These are phyloP conservation scores for Ophiostoma sp. DNA, from an alignment of 2,329 filamentous ascomycete genomes.

Conservation along the genomic window DNA sequence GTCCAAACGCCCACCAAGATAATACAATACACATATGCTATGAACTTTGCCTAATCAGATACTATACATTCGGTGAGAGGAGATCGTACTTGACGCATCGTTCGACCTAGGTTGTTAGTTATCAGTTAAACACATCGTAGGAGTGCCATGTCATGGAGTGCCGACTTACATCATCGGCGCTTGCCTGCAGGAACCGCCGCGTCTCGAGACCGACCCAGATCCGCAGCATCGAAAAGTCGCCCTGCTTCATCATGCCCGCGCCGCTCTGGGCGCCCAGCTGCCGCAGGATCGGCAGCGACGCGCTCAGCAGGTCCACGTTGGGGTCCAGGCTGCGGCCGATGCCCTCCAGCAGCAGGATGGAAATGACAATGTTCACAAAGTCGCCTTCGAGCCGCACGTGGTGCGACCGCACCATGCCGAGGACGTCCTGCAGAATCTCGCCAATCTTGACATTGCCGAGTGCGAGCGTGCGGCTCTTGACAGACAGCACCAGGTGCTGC, in stretches of 20 bases:
- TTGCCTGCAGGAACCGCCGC: conserved; percentile 81
- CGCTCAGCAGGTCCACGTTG: conserved; percentile 75
- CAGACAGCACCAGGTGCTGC: conserved; percentile 88
- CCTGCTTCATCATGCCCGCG: conserved; percentile 61
- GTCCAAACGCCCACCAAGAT: neutral
- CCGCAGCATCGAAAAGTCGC: conserved; percentile 78
- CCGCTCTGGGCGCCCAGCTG: conserved; percentile 77
- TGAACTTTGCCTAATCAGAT: neutral
- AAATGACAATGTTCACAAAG: conserved; percentile 97
- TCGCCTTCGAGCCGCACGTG: conserved; percentile 94
- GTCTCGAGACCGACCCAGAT: conserved; percentile 91
- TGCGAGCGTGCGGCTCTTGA: conserved; percentile 86
- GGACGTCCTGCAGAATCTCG: conserved; percentile 83
- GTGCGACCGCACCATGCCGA: conserved; percentile 84
- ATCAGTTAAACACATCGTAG: neutral
- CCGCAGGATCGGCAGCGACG: conserved; percentile 82
- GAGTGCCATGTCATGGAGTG: conserved; percentile 32
- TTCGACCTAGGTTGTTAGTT: conserved; percentile 49
- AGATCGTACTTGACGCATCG: conserved; percentile 86
- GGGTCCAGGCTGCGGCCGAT: conserved; percentile 87
- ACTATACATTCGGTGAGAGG: conserved; percentile 75
- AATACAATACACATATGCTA: neutral
- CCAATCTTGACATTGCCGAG: conserved; percentile 94
- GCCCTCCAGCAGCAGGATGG: conserved; percentile 86
- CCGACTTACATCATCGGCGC: conserved; percentile 62